Evolutionary conservation across 306 rosid genomes (phyloP).

Genomic region (Castanopsis chinensis): DNA sequence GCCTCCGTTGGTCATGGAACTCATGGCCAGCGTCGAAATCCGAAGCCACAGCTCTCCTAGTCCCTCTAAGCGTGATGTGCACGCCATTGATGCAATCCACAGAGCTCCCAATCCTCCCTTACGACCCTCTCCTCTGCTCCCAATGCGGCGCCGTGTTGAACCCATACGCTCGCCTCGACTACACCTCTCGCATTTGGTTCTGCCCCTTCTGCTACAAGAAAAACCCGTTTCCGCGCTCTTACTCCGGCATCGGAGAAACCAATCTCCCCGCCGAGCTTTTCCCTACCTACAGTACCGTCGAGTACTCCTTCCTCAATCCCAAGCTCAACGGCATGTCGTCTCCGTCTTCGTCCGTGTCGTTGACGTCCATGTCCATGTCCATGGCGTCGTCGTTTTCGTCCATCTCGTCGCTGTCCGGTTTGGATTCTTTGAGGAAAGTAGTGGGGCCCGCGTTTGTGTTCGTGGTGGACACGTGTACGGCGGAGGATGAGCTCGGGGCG

Average conservation of each 20-base stretch:
- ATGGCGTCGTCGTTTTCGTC: conserved; percentile 26
- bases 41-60: conserved; percentile 39
- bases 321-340: neutral
- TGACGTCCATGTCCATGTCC: conserved; percentile 42
- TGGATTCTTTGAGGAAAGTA: conserved; percentile 37
- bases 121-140: conserved; percentile 66
- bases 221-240: conserved; percentile 69
- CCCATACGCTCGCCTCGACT: conserved; percentile 88
- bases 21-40: conserved; percentile 74
- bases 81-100: conserved; percentile 58
- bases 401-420: conserved; percentile 25
- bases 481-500: conserved; percentile 52
- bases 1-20: conserved; percentile 96
- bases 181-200: conserved; percentile 80
- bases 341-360: conserved; percentile 1
- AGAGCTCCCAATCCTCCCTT: conserved; percentile 76
- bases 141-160: conserved; percentile 73
- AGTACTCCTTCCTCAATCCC: conserved; percentile 43
- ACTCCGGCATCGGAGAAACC: conserved; percentile 64
- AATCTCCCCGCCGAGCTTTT: conserved; percentile 92
- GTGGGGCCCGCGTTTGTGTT: conserved; percentile 58
- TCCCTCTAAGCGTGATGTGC: conserved; percentile 79
- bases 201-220: conserved; percentile 72
- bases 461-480: conserved; percentile 54
- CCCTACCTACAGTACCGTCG: conserved; percentile 84